Evolutionary conservation across 1,284 basidiomycete species (phyloP).

Genomic region (Ceratobasidium sp.): DNA sequence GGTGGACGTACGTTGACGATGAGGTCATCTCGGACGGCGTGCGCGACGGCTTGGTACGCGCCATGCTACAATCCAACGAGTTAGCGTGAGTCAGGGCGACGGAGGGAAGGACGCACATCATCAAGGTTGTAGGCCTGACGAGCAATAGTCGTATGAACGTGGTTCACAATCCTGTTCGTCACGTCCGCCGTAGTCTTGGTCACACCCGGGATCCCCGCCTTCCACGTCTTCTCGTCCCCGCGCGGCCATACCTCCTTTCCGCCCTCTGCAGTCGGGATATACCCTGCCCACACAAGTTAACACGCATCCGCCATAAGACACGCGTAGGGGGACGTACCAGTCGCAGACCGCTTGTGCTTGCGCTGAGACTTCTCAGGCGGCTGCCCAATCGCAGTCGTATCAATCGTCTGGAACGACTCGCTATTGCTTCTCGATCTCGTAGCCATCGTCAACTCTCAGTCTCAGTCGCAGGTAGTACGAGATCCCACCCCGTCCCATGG

Average conservation of each 20-base stretch:
- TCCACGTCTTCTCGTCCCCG: conserved; percentile 87
- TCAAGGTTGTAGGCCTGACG: conserved; percentile 91
- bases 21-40: conserved; percentile 87
- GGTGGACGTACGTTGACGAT: conserved; percentile 66
- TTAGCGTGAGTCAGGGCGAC: not conserved
- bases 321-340: conserved; percentile 62
- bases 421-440: conserved; percentile 15
- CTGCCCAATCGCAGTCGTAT: conserved; percentile 66
- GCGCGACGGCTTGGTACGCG: conserved; percentile 83
- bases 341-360: conserved; percentile 79
- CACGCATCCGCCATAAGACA: not conserved
- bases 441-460: not conserved
- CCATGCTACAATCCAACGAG: conserved; percentile 58
- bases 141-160: conserved; percentile 87
- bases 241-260: conserved; percentile 88
- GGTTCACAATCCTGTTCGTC: conserved; percentile 84
- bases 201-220: conserved; percentile 70
- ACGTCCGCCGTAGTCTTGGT: conserved; percentile 65
- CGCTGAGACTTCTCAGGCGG: conserved; percentile 63
- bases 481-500: not conserved
- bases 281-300: conserved; percentile 64
- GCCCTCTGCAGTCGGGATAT: conserved; percentile 74
- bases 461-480: not conserved
- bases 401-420: conserved; percentile 60
- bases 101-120: conserved; percentile 60